phyloP scores from a whole-genome alignment of 129 eudicot genomes.

The Flaveria linearis region DNA sequence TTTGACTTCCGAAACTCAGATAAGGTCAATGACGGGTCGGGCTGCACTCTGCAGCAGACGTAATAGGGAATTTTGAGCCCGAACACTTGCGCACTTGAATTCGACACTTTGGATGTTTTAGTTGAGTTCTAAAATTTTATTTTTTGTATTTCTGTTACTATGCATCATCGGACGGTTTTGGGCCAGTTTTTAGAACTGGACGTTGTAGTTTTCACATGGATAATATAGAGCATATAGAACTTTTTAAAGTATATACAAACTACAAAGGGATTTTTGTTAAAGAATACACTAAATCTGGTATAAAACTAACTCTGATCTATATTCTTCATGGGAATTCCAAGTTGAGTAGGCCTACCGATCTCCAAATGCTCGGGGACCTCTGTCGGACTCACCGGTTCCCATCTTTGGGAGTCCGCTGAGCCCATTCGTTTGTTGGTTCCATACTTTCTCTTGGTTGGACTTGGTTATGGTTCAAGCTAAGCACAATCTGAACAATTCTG shows the following conservation, averaged over 20 bases:
- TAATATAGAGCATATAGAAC: constrained; percentile 13
- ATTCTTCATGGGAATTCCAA: constrained; percentile 37
- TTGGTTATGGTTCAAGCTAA: constrained; percentile 28
- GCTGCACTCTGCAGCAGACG: constrained; percentile 7
- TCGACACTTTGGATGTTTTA: not conserved
- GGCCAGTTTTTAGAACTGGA: not conserved
- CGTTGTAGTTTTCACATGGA: constrained; percentile 18
- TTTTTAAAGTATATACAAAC: not conserved
- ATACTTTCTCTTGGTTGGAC: constrained; percentile 18
- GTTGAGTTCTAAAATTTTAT: not conserved
- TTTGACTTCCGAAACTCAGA: constrained; percentile 3
- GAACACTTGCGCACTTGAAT: constrained; percentile 10
- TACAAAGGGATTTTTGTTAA: not conserved
- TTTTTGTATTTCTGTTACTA: constrained; percentile 18
- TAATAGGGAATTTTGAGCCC: not conserved
- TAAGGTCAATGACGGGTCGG: not conserved
- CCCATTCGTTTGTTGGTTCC: constrained; percentile 8
- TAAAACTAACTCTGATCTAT: not conserved
- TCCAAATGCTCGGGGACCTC: constrained; percentile 41
- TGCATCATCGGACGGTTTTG: not conserved
- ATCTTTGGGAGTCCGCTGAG: constrained; percentile 13
- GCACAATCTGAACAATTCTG: constrained; percentile 18
- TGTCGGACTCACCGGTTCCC: constrained; percentile 38
- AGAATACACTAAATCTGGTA: not conserved
- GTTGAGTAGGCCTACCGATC: constrained; percentile 40